Conservation (phyloP, 2,329 filamentous ascomycete genomes). For the Akanthomyces dipterigenus region DNA sequence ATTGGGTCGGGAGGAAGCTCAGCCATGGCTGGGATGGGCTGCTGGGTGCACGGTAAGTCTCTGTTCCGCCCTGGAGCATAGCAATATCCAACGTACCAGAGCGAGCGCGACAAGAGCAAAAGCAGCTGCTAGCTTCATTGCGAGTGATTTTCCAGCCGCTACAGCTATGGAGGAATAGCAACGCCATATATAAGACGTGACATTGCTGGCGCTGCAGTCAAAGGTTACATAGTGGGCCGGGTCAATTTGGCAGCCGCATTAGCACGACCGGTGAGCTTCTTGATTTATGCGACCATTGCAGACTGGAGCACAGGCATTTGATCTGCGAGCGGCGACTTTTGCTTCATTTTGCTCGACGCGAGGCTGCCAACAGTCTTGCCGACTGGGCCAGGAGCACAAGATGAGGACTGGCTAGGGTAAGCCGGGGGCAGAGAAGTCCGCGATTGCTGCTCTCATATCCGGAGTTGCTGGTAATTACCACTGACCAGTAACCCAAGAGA, state of each 20-base stretch:
- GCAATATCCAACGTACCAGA: not conserved
- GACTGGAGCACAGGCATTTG: not conserved
- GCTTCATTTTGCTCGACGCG: not conserved
- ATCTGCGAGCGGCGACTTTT: not conserved
- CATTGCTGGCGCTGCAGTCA: not conserved
- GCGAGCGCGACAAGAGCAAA: not conserved
- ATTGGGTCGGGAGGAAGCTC: conserved; percentile 9
- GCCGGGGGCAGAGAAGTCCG: too few species aligned
- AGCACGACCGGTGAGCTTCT: too few species aligned
- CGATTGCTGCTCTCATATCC: too few species aligned
- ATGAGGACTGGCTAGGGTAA: too few species aligned
- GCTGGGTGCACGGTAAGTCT: not conserved
- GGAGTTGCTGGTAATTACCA: not conserved
- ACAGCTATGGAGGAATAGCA: not conserved
- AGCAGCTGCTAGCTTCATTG: not conserved
- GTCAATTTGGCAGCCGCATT: not conserved
- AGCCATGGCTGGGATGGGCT: not conserved
- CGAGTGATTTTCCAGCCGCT: not conserved
- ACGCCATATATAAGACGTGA: too few species aligned
- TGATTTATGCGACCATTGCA: too few species aligned
- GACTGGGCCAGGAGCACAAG: not conserved
- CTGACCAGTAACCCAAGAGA: not conserved
- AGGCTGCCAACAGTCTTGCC: not conserved
- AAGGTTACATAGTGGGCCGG: not conserved
- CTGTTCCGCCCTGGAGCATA: not conserved